phyloP scores from a whole-genome alignment of 768 basidiomycete species.

The Rhodotorula kratochvilovae region DNA sequence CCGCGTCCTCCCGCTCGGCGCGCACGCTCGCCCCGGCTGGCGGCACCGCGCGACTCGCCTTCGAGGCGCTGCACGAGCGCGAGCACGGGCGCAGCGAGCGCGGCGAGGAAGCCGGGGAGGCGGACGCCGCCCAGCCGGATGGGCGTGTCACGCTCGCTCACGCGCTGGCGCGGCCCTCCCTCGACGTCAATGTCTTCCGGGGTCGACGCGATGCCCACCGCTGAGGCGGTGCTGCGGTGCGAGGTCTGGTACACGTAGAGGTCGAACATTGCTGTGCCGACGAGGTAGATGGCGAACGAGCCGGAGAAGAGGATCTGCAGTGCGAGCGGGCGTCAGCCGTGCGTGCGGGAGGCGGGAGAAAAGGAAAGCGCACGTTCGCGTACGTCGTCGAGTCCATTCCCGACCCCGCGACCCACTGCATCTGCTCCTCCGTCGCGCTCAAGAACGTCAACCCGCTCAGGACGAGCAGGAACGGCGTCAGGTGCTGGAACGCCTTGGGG shows the following conservation, averaged over 20 bases:
- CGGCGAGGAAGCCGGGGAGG: neutral
- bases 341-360: neutral
- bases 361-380: conserved; percentile 44
- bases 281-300: conserved; percentile 71
- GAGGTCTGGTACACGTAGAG: conserved; percentile 51
- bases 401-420: conserved; percentile 61
- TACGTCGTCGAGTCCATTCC: conserved; percentile 88
- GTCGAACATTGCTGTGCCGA: conserved; percentile 66
- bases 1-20: neutral
- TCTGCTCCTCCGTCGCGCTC: conserved; percentile 88
- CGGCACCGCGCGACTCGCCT: neutral
- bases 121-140: no score
- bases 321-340: neutral
- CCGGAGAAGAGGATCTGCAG: conserved; percentile 69
- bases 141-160: neutral
- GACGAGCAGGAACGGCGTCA: conserved; percentile 77
- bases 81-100: neutral
- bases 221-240: neutral
- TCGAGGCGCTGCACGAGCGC: neutral
- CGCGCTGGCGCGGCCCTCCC: neutral
- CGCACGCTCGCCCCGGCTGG: neutral
- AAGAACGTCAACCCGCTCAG: conserved; percentile 72
- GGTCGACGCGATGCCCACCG: neutral
- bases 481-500: conserved; percentile 61
- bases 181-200: conserved; percentile 15